Conservation (phyloP, 768 basidiomycete genomes). For the Paxillus rubicundulus region DNA sequence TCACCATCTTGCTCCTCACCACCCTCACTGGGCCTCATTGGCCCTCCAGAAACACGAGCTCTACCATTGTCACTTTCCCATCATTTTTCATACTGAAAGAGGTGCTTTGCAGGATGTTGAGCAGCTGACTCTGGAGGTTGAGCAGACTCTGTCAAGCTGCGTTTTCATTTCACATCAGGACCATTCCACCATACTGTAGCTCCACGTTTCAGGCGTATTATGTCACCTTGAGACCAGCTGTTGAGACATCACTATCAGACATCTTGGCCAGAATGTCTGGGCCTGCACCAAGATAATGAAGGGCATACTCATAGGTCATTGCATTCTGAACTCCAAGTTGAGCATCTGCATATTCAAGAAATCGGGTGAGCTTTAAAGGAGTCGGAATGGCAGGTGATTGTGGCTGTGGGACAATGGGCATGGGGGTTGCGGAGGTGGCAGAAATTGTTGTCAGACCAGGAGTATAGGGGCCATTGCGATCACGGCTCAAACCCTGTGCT, state of each 20-base stretch:
- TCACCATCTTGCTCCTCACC: not conserved
- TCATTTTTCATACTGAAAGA: not conserved
- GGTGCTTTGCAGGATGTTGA: not conserved
- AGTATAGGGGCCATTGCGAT: not conserved
- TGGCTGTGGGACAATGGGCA: not conserved
- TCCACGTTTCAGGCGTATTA: slow-evolving; percentile 1
- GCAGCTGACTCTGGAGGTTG: not conserved
- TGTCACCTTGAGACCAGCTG: not conserved
- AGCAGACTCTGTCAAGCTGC: not conserved
- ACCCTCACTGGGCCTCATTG: not conserved
- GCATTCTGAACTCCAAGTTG: not conserved
- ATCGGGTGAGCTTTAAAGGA: not conserved
- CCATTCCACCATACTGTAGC: slow-evolving; percentile 4
- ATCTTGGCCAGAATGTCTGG: not conserved
- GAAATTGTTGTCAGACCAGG: not conserved
- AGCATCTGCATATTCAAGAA: not conserved
- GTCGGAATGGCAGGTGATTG: not conserved
- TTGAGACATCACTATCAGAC: not conserved
- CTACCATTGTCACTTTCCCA: not conserved
- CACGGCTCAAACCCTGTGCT: not conserved
- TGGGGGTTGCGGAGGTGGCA: too few relatives aligned
- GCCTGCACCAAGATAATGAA: not conserved
- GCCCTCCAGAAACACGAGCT: not conserved
- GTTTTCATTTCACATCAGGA: not conserved
- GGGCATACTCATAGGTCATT: not conserved